Evolutionary conservation across 345 rosid genomes (phyloP).

Genomic region (Alliaria petiolata): DNA sequence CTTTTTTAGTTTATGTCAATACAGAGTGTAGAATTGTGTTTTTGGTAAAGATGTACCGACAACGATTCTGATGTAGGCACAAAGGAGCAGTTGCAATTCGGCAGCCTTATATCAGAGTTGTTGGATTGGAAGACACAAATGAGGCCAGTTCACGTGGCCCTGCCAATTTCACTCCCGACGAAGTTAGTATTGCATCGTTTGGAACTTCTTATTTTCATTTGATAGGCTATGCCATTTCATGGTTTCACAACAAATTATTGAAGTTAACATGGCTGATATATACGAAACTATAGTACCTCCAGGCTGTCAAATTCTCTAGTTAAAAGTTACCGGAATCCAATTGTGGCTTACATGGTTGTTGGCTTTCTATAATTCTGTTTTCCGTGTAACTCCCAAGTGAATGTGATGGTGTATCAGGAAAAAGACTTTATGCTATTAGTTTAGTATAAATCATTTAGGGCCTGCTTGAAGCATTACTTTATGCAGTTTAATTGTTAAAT

Average conservation of each 20-base stretch:
- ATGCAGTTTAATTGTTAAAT: background rate
- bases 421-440: background rate
- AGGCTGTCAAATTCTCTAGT: background rate
- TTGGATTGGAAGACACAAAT: conserved; percentile 78
- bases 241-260: too few species aligned
- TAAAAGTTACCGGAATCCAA: background rate
- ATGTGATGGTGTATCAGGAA: background rate
- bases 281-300: background rate
- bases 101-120: conserved; percentile 92
- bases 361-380: background rate
- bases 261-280: too few species aligned
- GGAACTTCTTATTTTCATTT: background rate
- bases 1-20: background rate
- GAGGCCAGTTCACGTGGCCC: conserved; percentile 79
- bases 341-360: too few species aligned
- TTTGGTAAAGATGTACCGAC: background rate
- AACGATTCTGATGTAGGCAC: conserved; percentile 45
- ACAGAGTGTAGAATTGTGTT: background rate
- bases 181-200: conserved; percentile 42
- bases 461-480: background rate
- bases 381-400: background rate
- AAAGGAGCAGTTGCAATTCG: conserved; percentile 94
- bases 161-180: conserved; percentile 70
- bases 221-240: background rate
- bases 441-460: too few species aligned